phyloP scores from a whole-genome alignment of 1,284 basidiomycete species.

The Rhodotorula glutinis region DNA sequence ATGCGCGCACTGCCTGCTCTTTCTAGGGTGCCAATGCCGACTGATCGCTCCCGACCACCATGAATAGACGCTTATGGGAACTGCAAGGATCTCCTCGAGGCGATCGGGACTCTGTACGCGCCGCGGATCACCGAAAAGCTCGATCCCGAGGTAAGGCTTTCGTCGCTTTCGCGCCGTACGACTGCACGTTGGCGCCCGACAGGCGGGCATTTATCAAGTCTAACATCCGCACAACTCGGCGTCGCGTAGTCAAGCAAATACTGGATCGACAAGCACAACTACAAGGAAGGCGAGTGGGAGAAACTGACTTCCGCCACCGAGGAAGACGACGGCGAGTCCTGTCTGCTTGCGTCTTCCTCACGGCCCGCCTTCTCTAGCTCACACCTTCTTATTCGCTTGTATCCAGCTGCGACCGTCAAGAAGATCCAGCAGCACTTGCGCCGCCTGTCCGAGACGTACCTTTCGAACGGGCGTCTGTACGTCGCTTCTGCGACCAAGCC shows the following conservation, averaged over 20 bases:
- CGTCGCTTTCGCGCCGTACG: too few relatives aligned
- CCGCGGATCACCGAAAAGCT: neutral
- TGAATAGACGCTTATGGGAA: neutral
- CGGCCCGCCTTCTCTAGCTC: neutral
- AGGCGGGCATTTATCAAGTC: too few relatives aligned
- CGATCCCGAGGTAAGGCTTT: constrained; percentile 14
- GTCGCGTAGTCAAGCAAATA: constrained; percentile 11
- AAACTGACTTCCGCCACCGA: neutral
- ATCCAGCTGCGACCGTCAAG: neutral
- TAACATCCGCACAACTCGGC: too few relatives aligned
- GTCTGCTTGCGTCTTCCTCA: neutral
- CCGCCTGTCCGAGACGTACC: neutral
- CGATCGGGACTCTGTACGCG: constrained; percentile 8
- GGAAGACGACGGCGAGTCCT: neutral
- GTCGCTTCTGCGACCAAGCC: constrained; percentile 3
- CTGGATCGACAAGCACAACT: constrained; percentile 19
- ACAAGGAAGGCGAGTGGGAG: constrained; percentile 12
- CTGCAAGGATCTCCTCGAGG: neutral
- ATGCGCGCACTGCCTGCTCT: neutral
- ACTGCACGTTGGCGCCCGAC: too few relatives aligned
- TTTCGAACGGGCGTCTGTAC: neutral
- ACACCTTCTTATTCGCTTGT: neutral
- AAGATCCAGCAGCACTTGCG: neutral
- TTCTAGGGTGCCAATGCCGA: too few relatives aligned
- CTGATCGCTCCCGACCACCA: too few relatives aligned